A percentile compares a stretch with the other conserved stretches of the same genome.
Conservation (phyloP, 352 stramenopile genomes). For the Phytophthora idaei region DNA sequence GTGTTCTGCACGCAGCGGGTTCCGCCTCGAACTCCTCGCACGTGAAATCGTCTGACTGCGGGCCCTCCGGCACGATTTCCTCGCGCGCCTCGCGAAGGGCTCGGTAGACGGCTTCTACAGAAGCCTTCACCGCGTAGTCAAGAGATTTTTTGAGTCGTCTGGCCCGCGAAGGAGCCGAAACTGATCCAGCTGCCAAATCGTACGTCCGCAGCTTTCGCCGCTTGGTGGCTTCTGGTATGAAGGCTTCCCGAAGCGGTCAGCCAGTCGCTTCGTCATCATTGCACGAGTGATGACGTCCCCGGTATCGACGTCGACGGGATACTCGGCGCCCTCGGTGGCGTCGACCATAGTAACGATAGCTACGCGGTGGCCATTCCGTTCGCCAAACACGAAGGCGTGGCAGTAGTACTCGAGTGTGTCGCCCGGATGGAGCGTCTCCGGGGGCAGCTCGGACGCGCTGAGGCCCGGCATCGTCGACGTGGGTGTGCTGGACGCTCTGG, state of each 20-base stretch:
- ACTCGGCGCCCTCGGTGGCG: too few species aligned
- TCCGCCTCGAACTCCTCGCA: background rate
- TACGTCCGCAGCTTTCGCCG: constrained; percentile 8
- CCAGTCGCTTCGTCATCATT: constrained; percentile 4
- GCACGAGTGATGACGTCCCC: background rate
- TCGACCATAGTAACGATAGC: background rate
- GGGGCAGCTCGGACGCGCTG: background rate
- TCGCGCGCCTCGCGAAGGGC: background rate
- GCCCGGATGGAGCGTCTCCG: background rate
- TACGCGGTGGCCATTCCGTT: background rate
- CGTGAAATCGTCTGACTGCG: background rate
- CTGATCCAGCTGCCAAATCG: background rate
- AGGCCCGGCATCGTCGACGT: background rate
- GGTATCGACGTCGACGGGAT: background rate
- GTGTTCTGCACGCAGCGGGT: background rate
- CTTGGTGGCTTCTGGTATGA: background rate
- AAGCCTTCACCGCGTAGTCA: background rate
- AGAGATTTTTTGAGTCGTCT: constrained; percentile 4
- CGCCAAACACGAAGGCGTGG: background rate
- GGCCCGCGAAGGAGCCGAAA: background rate
- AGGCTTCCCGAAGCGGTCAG: background rate
- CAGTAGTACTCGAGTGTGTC: background rate
- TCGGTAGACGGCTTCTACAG: background rate
- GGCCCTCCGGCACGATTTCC: background rate
- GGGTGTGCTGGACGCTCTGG: background rate